Evolutionary conservation across 768 basidiomycete species (phyloP), one percentile per base, ranked within the genome.

Genomic region (Lactifluus subvellereus): DNA sequence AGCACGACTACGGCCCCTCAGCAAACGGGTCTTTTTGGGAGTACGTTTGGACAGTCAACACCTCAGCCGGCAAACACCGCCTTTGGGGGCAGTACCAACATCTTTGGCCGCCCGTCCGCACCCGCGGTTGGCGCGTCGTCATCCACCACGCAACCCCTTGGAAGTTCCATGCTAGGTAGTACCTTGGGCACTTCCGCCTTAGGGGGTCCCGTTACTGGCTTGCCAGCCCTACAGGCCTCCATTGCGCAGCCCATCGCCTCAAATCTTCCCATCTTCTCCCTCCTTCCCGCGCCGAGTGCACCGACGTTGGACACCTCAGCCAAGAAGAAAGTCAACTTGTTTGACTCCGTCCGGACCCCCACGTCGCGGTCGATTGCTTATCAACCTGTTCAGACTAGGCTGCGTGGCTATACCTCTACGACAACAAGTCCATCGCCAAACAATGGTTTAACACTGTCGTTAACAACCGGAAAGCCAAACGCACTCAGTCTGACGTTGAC

Each of bases 211-310:
- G 38, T 53, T 33, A 67, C 68, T 40, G 58, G 51, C 38, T 68
- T 68, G 11, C 73, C 72, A 74, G 84, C 84, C n/a, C 77, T 96
- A 57, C 89, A 87, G 9, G 90, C 93, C 1, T 94, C 94, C 20
- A 91, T 98, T 70, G 87, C 89, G 32, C 89, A 95, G 72, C 91
- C 91, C 8, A 86, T 93, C 66, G 83, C 82, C 37, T 78, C 83
- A 54, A 86, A 87, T 64, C 72, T 90, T 56, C 86, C 86, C 4
- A 86, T 89, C 55, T 91, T 87, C 71, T 84, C 82, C 57, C 79
- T 91, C 80, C 82, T 91, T 37, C 86, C 87, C 22, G 84, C 86
- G 43, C 88, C 84, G 32, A 89, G 81, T 54, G 80, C 82, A 32
- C 76, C 83, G 66, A 79, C 80, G 60, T 78, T 84, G 16, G 88